Evolutionary conservation across 176 grass and related monocot genomes (phyloP).

Genomic region (Zea luxurians): DNA sequence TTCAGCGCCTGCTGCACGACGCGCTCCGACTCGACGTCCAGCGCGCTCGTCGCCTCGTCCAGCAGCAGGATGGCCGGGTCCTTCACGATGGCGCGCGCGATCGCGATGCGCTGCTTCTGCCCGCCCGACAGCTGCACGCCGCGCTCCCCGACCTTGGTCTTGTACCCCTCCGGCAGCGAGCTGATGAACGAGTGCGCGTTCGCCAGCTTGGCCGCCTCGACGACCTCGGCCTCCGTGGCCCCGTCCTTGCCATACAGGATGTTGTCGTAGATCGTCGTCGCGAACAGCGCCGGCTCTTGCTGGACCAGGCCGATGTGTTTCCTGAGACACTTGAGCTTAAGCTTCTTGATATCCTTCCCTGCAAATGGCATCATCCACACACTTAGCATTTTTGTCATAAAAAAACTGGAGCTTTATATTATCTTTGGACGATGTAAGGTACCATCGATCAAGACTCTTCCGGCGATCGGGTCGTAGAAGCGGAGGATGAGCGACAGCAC

Average conservation of each 20-base stretch:
- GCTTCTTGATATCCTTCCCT: slow-evolving; percentile 92
- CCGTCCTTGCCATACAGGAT: slow-evolving; percentile 92
- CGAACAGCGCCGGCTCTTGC: slow-evolving; percentile 91
- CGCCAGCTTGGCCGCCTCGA: slow-evolving; percentile 82
- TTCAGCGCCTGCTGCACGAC: slow-evolving; percentile 89
- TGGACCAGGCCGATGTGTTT: slow-evolving; percentile 89
- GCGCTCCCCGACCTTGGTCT: slow-evolving; percentile 83
- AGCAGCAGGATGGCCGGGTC: slow-evolving; percentile 79
- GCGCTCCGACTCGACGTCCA: slow-evolving; percentile 87
- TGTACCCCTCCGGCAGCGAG: slow-evolving; percentile 81
- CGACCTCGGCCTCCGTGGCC: slow-evolving; percentile 63
- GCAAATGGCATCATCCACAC: slow-evolving; percentile 6
- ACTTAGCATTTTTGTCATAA: background rate
- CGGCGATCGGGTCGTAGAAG: slow-evolving; percentile 77
- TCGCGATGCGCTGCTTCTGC: slow-evolving; percentile 95
- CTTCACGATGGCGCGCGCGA: slow-evolving; percentile 82
- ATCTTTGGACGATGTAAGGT: background rate
- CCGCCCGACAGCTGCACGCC: slow-evolving; percentile 92
- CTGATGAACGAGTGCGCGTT: slow-evolving; percentile 99
- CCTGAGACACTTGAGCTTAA: slow-evolving; percentile 72
- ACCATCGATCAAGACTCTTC: slow-evolving; percentile 90
- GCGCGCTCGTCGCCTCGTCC: slow-evolving; percentile 92
- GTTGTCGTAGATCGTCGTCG: slow-evolving; percentile 91
- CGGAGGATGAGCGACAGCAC: slow-evolving; percentile 78
- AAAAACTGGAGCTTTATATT: background rate